Percentiles rank a stretch among this genome's conserved stretches.
These are phyloP conservation scores for Furculomyces boomerangus DNA, from an alignment of 371 early-diverging fungal species.

Conservation along the genomic window DNA sequence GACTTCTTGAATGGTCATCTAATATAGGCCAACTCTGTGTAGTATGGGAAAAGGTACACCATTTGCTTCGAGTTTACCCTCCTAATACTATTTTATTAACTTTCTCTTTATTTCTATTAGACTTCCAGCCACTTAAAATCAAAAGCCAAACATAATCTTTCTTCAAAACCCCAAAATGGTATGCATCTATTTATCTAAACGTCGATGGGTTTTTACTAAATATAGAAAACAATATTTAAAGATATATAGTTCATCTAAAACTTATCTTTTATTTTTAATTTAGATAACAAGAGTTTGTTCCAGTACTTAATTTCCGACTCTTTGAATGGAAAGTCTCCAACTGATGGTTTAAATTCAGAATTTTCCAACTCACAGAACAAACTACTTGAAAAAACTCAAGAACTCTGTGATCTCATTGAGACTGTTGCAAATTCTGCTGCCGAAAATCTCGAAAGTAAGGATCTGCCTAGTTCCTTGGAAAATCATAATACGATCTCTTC, in stretches of 20 bases:
- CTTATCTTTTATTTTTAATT: neutral
- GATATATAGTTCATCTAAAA: too few relatives aligned
- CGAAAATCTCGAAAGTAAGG: neutral
- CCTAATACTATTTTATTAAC: neutral
- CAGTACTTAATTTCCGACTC: neutral
- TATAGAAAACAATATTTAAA: too few relatives aligned
- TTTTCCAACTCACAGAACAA: neutral
- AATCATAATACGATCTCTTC: neutral
- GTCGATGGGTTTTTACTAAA: too few relatives aligned
- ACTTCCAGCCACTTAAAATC: neutral
- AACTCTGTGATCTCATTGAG: neutral
- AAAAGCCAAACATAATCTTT: too few relatives aligned
- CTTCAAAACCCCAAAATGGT: too few relatives aligned
- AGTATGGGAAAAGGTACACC: conserved; percentile 16
- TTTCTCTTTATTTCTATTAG: neutral
- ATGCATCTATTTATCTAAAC: too few relatives aligned
- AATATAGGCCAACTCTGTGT: conserved; percentile 15
- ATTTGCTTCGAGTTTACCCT: neutral
- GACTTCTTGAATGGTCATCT: conserved; percentile 19
- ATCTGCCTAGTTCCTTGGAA: neutral
- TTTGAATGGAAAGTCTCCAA: neutral
- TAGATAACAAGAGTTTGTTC: neutral
- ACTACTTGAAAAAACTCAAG: neutral
- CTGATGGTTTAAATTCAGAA: neutral
- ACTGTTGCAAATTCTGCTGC: conserved; percentile 1